Evolutionary conservation across 352 stramenopile genomes (phyloP), one percentile per base, ranked within the genome.

Genomic region (Phytophthora pinifolia): DNA sequence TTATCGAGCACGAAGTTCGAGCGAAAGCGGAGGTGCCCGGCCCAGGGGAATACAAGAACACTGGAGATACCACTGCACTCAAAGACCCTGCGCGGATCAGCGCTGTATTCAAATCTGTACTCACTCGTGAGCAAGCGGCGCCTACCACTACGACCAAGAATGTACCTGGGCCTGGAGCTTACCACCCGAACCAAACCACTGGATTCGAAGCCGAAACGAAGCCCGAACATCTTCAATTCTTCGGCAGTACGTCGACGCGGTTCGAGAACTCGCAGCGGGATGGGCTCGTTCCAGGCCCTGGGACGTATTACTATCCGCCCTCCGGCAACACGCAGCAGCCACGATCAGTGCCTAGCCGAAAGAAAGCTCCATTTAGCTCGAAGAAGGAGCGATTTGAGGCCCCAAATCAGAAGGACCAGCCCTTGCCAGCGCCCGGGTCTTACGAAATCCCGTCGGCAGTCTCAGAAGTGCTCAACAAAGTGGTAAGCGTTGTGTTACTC

Each of bases 141-240:
- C 54, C 63, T 1, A 62, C 57, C 9, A 59, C 56, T 3, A 53
- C 27, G 13, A 83, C 70, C 41, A 62, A 74, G 45, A 62, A 58
- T 4, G 68, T 86, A 3, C 83, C 83, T n/a, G 83, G 83, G 2
- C 83, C 83, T 17, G 83, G 83, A 4, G 47, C 78, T 0, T 92
- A 92, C 38, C 67, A 79, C 22, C 74, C 70, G 1, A 67, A 68
- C 3, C 67, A 76, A 27, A 52, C 45, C 1, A 75, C 74, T n/a
- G 63, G 56, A 6, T 87, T 90, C 34, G 55, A 55, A 1, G 50
- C 43, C 0, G 70, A 69, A 9, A 58, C 66, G 12, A 90, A 88
- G 37, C 80, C 83, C 0, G 79, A 90, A 25, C 77, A 88, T 33
- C 56, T 92, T 15, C 83, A 92, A 54, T 92, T 90, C 54, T 92